These are phyloP conservation scores for Fragaria vesca DNA, from an alignment of 306 rosid genomes.

Conservation along the genomic window DNA sequence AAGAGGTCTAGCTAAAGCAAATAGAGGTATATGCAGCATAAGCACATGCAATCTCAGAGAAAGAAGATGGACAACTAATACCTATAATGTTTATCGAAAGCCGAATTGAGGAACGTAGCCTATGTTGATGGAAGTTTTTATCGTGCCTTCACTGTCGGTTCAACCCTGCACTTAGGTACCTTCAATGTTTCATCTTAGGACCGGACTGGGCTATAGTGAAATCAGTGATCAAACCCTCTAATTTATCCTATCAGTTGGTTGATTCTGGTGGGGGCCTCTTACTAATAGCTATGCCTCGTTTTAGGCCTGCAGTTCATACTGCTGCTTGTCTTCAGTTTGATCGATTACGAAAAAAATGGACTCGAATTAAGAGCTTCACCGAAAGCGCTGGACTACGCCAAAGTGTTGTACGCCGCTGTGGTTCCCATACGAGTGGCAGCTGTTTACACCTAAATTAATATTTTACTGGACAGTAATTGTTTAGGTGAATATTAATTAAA, in stretches of 20 bases:
- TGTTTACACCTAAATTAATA: too few species aligned
- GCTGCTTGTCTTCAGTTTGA: background rate
- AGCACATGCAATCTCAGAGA: background rate
- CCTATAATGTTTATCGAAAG: background rate
- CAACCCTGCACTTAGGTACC: background rate
- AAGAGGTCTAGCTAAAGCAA: too few species aligned
- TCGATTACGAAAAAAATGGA: background rate
- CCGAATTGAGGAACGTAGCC: background rate
- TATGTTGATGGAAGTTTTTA: background rate
- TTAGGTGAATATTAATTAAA: too few species aligned
- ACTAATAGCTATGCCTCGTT: background rate
- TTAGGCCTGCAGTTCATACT: too few species aligned
- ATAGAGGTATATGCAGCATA: background rate
- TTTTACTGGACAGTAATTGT: too few species aligned
- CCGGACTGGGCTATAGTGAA: too few species aligned
- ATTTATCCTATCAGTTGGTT: background rate
- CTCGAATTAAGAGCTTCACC: background rate
- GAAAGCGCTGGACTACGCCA: too few species aligned
- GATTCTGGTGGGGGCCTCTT: background rate
- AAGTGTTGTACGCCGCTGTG: too few species aligned
- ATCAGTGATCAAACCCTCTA: too few species aligned
- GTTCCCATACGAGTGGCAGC: too few species aligned
- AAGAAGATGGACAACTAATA: background rate
- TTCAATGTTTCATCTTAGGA: background rate
- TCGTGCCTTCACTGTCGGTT: background rate